Conservation (phyloP, 768 basidiomycete genomes). For the Boletus rex-veris region DNA sequence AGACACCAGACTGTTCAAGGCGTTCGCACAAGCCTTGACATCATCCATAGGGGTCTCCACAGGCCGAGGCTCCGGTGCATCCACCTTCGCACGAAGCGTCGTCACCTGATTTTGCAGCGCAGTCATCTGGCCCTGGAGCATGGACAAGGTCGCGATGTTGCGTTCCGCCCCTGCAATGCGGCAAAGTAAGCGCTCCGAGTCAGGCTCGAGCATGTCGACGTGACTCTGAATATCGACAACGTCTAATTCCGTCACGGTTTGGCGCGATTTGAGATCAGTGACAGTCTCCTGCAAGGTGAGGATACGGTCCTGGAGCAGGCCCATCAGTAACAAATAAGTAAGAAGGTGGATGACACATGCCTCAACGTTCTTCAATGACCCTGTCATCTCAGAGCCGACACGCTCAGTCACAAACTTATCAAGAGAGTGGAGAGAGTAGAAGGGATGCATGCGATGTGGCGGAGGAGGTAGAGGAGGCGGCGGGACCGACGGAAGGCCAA, state of each 20-base stretch:
- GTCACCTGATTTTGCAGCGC: conserved; percentile 17
- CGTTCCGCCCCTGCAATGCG: conserved; percentile 29
- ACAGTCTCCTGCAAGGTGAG: conserved; percentile 19
- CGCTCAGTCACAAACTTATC: conserved; percentile 18
- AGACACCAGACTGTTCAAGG: conserved; percentile 38
- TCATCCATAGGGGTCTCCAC: conserved; percentile 18
- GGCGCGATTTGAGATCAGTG: conserved; percentile 21
- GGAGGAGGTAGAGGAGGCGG: conserved; percentile 3
- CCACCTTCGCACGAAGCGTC: conserved; percentile 20
- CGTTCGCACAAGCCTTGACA: conserved; percentile 30
- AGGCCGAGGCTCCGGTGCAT: conserved; percentile 9
- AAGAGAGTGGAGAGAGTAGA: conserved; percentile 7
- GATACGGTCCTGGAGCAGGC: conserved; percentile 23
- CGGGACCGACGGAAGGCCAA: conserved; percentile 18
- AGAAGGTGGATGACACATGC: conserved; percentile 1
- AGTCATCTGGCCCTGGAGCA: conserved; percentile 24
- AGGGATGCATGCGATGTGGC: conserved; percentile 8
- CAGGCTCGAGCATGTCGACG: conserved; percentile 38
- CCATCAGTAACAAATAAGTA: neutral
- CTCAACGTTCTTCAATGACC: conserved; percentile 22
- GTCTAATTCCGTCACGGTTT: conserved; percentile 28
- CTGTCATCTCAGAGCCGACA: conserved; percentile 22
- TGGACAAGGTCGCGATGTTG: conserved; percentile 30
- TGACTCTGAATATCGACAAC: conserved; percentile 34
- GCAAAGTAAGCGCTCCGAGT: conserved; percentile 28